Base-by-base conservation (phyloP, 2,329 filamentous ascomycete genomes). In the Salinomyces thailandicus region DNA sequence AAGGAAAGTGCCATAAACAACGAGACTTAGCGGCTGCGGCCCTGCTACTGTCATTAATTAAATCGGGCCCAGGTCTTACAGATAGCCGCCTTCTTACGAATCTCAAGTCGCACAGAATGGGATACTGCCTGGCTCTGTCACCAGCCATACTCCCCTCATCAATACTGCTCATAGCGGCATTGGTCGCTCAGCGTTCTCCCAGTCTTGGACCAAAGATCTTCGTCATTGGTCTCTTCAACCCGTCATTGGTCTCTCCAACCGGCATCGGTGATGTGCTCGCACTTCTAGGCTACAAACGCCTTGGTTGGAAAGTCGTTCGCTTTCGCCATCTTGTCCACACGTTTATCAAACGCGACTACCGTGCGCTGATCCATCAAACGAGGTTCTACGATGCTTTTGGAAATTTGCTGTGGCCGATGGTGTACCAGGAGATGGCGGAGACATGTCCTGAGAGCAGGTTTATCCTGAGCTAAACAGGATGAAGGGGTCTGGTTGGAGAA, bases 301-400 rank as follows among this genome's bases (percentile, higher is more conserved):
- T 55, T 14, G 51, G 51, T 32, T 55, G 52, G 52, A 48, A 51
- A 38, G 51, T 54, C 39, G 49, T 54, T 22, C 45, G 52, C n/a
- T 50, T 45, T 20, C 47, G 52, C 4, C 50, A 53, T 28, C 41
- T 54, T 33, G 48, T 52, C 11, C 50, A 55, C 37, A 49, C 48
- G n/a, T 55, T 44, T 39, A 44, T 43, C 12, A 45, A 51, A 29
- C 50, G 47, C 22, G 49, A 52, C 27, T 35, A 39, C 20, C 33
- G 31, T 17, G 36, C 50, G 1, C 38, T 53, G 16, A 35, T 49
- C 3, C 39, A 46, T 17, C 41, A 50, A 28, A 55, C 51, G 1
- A 35, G 33, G 18, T 50, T 47, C 37, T 55, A 48, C 37, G 51
- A 54, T 36, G 52, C 51, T 15, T 53, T 54, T 32, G 52, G 54